Evolutionary conservation across 1,284 basidiomycete species (phyloP).

Genomic region (Apiotrichum gracile): DNA sequence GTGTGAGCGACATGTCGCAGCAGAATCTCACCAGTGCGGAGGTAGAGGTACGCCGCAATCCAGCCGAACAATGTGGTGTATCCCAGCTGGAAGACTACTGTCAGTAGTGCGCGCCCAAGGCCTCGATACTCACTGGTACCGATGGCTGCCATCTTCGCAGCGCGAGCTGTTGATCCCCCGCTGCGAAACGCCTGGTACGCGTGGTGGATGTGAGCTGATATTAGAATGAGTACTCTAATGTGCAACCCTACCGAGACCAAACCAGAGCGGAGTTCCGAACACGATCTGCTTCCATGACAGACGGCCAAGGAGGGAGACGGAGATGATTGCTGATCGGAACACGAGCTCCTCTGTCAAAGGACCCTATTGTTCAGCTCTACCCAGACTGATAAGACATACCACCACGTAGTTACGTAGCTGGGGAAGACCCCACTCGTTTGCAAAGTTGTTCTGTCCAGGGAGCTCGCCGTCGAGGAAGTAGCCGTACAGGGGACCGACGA

Average conservation of each 20-base stretch:
- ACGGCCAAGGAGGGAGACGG: conserved; percentile 65
- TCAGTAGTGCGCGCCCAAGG: neutral
- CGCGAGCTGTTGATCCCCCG: conserved; percentile 55
- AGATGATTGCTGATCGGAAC: conserved; percentile 78
- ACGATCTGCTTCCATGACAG: conserved; percentile 58
- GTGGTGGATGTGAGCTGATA: conserved; percentile 82
- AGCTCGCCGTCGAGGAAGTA: conserved; percentile 55
- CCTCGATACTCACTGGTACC: neutral
- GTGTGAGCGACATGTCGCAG: neutral
- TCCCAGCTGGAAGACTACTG: conserved; percentile 69
- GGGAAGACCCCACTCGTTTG: conserved; percentile 22
- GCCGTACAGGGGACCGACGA: conserved; percentile 73
- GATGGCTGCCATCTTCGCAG: conserved; percentile 53
- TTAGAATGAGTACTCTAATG: neutral
- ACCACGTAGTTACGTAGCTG: conserved; percentile 67
- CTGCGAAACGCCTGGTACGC: conserved; percentile 74
- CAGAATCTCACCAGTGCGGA: conserved; percentile 60
- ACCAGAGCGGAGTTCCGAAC: conserved; percentile 75
- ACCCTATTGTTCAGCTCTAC: conserved; percentile 53
- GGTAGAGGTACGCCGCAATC: conserved; percentile 76
- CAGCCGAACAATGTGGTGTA: conserved; percentile 93
- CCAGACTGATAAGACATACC: conserved; percentile 52
- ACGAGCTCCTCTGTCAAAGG: conserved; percentile 90
- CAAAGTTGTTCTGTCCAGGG: conserved; percentile 54
- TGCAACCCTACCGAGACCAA: conserved; percentile 66